Conservation (phyloP, 768 basidiomycete species). For the Leccinum rimulosum region DNA sequence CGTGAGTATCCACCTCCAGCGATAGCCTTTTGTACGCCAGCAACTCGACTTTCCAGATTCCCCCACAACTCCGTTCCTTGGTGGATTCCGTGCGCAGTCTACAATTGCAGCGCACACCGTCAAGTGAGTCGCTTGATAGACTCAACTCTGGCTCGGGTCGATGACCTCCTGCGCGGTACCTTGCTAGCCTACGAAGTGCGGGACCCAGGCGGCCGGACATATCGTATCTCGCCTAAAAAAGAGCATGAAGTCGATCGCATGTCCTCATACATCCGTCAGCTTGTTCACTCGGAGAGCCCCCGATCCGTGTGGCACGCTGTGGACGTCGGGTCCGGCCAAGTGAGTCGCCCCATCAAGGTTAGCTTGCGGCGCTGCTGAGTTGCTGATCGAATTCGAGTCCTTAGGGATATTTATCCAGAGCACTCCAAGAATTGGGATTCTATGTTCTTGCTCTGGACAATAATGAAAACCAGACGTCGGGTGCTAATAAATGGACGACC, state of each 20-base stretch:
- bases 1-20: slow-evolving; percentile 15
- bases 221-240: slow-evolving; percentile 77
- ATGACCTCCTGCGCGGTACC: neutral
- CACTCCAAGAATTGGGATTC: slow-evolving; percentile 34
- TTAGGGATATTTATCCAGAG: slow-evolving; percentile 65
- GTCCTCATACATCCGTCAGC: slow-evolving; percentile 47
- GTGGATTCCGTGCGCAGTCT: slow-evolving; percentile 24
- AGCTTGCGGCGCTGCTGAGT: neutral
- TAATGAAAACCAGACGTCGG: slow-evolving; percentile 54
- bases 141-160: neutral
- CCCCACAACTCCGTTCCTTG: slow-evolving; percentile 19
- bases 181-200: slow-evolving; percentile 7
- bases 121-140: slow-evolving; percentile 10
- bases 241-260: slow-evolving; percentile 68
- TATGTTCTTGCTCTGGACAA: slow-evolving; percentile 69
- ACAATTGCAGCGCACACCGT: slow-evolving; percentile 26
- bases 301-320: slow-evolving; percentile 46
- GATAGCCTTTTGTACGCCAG: neutral
- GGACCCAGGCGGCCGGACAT: slow-evolving; percentile 9
- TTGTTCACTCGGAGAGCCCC: slow-evolving; percentile 30
- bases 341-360: slow-evolving; percentile 23
- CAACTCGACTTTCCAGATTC: slow-evolving; percentile 17
- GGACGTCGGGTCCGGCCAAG: slow-evolving; percentile 75
- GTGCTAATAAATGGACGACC: slow-evolving; percentile 47
- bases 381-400: neutral